Conservation (phyloP, 768 basidiomycete genomes). For the Trametes sanguinea region DNA sequence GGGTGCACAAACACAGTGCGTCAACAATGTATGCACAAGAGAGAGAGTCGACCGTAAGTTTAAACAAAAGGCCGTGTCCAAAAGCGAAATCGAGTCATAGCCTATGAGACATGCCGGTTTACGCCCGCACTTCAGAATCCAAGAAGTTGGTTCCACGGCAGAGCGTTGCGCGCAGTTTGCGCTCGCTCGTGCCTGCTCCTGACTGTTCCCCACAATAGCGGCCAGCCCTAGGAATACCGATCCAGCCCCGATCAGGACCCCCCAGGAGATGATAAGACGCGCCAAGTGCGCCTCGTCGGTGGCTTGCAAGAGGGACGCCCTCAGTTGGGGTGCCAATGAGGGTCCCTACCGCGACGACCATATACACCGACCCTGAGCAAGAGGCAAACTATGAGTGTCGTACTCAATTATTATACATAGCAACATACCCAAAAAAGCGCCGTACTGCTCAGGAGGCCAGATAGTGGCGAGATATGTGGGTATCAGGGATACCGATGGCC, state of each 20-base stretch:
- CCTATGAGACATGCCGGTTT: no score
- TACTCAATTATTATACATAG: not conserved
- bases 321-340: slow-evolving; percentile 37
- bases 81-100: no score
- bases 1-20: no score
- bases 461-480: slow-evolving; percentile 36
- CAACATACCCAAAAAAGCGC: slow-evolving; percentile 34
- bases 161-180: not conserved
- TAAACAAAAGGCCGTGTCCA: no score
- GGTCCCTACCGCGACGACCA: slow-evolving; percentile 32
- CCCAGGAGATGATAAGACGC: slow-evolving; percentile 34
- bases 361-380: slow-evolving; percentile 30
- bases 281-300: slow-evolving; percentile 28
- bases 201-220: not conserved
- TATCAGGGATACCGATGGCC: slow-evolving; percentile 31
- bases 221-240: slow-evolving; percentile 5
- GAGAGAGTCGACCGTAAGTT: no score
- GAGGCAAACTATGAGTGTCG: not conserved
- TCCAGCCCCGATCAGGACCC: slow-evolving; percentile 27
- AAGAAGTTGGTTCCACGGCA: no score
- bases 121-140: no score
- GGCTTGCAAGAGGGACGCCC: slow-evolving; percentile 32
- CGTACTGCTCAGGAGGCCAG: slow-evolving; percentile 31
- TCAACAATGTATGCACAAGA: no score
- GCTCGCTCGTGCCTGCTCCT: not conserved